Evolutionary conservation across 2,329 filamentous ascomycete species (phyloP), one percentile per base, ranked within the genome.

Genomic region (Colletotrichum ledebouriae): DNA sequence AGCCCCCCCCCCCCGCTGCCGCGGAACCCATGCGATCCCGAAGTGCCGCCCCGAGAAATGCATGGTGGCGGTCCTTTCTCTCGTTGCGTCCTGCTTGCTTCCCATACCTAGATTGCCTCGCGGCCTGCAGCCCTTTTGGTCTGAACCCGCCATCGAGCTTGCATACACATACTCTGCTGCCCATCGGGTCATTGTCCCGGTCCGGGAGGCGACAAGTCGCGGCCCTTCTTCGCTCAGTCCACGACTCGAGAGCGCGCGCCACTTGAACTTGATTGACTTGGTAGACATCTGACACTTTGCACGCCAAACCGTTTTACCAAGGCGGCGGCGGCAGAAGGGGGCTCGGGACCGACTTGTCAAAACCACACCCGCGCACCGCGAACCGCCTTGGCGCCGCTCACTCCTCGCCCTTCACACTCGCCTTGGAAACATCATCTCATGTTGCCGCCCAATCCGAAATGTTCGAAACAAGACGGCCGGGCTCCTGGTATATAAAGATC

Each of bases 401-500:
- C 47, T 64, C 65, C 60, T 42, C 58, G 37, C 61, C 57, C 57
- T 42, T 49, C 65, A 65, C 55, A 59, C 47, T 34, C 11, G 53
- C 50, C 56, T 64, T 22, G 60, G 55, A 65, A 29, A 50, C 65
- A 65, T 59, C 65, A 29, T 68, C 65, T 47, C 47, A 59, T 65
- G 41, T 56, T 13, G 37, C 46, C 17, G 42, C 29, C 42, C 44
- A 46, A 63, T 63, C 65, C 53, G 34, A 65, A 56, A 3, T 42
- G 34, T 11, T 65, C 59, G 65, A 65, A 68, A 68, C 65, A 47
- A 33, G 59, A n/a, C 41, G 49, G 17, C 65, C 65, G 61, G 34
- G 60, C 53, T 55, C 55, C 55, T 68, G 65, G 55, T 68, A 68
- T 68, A 68, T 68, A 68, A 65, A 65, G 55, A 20, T 42, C 41